These are phyloP conservation scores for Trichosporon coremiiforme DNA, from an alignment of 1,284 basidiomycete genomes.

Conservation along the genomic window DNA sequence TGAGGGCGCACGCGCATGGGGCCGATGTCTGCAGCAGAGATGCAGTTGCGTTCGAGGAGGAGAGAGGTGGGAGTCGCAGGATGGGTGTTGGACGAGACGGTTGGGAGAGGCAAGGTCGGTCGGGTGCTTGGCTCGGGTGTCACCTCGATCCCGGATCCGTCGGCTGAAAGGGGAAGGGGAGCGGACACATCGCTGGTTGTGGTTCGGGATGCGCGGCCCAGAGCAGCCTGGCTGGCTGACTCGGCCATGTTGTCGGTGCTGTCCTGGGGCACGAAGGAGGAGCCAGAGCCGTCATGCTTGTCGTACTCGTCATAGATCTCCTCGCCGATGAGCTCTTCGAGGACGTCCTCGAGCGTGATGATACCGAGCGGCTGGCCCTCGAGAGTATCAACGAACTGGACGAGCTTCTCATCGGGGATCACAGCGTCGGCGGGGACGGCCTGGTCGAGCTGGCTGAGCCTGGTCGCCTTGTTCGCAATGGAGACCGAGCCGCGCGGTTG, in stretches of 20 bases:
- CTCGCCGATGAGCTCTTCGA: conserved; percentile 87
- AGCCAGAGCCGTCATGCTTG: conserved; percentile 30
- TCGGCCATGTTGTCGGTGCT: background rate
- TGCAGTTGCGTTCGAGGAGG: background rate
- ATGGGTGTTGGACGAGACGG: background rate
- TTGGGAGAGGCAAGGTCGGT: background rate
- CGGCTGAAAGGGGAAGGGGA: background rate
- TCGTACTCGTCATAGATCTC: conserved; percentile 78
- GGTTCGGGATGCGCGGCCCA: background rate
- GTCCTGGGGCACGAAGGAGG: background rate
- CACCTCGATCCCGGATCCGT: background rate
- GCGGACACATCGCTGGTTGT: background rate
- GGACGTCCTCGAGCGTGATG: conserved; percentile 88
- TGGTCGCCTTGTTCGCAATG: conserved; percentile 33
- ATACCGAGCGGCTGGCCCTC: conserved; percentile 79
- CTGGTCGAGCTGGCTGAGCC: conserved; percentile 65
- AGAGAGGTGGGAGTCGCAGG: background rate
- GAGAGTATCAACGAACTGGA: conserved; percentile 73
- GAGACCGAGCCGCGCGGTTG: background rate
- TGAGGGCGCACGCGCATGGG: background rate
- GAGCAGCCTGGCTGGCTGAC: background rate
- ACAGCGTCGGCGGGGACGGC: conserved; percentile 81
- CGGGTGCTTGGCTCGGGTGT: background rate
- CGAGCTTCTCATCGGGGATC: conserved; percentile 67
- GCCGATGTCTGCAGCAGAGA: background rate